Evolutionary conservation across 2,329 filamentous ascomycete genomes (phyloP), one percentile per base, ranked within the genome.

Genomic region (Pseudocercospora fijiensis): DNA sequence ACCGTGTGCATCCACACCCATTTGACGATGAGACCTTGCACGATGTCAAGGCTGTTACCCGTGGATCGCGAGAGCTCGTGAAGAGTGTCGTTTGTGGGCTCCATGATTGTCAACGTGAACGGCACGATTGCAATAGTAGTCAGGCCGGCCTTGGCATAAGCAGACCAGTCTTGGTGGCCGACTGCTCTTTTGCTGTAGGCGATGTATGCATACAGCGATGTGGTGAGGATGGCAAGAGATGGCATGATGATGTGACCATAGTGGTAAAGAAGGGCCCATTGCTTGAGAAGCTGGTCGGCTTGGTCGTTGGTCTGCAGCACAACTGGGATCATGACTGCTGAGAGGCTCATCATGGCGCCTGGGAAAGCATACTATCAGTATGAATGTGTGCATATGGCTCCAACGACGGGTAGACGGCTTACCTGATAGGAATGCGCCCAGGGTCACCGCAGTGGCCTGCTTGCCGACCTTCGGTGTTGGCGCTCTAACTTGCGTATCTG

Each of bases 281-380:
- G 53, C n/a, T 8, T 41, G 2, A 56, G 27, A n/a, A 61, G 47
- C 13, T 4, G 47, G 8, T 13, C 51, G 16, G 58, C 24, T 51
- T 45, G 47, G 6, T 30, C 45, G n/a, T 61, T 56, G 49, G 58
- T 61, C 22, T 61, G 49, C 28, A 61, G 37, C 27, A 61, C 37
- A 47, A 61, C 58, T 9, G 58, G 58, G 22, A 61, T 53, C 52
- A 53, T 45, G 49, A 53, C 24, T 26, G 52, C 30, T 13, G 58
- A 61, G 18, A 61, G 58, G 22, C 58, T 55, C 27, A 53, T 55
- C 58, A 61, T 61, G 28, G 58, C 58, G 24, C 58, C 58, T 61
- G 51, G 2, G 10, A 27, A 24, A 22, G 4, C 2, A 22, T 16
- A 16, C 1, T 4, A n/a, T 56, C 51, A 53, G 27, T 4, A 53